Base-by-base conservation (phyloP, 1,139 yeast species). In the Nakaseomyces delphensis region DNA sequence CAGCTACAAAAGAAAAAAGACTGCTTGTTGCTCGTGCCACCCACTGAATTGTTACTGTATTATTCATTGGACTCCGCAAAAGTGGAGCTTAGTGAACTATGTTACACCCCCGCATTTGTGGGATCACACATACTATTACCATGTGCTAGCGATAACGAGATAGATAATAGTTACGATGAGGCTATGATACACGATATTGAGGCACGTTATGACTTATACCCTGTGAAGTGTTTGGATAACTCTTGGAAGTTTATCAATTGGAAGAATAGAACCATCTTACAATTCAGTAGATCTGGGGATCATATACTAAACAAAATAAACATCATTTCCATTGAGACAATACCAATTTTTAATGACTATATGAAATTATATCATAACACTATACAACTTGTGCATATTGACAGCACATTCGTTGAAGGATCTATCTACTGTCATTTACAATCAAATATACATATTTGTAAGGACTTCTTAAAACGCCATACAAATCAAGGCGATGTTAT, bases 51-150 rank as follows among this genome's bases (percentile, higher is more conserved):
- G 3, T 64, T 82, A 6, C 63, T 74, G 41, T 69, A 76, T 48
- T 69, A 69, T 47, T 67, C 62, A 38, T 91, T 83, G 51, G 66
- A 68, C 11, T 70, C 69, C 11, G 57, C 79, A 0, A 68, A 71
- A 19, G 50, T 62, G 3, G 60, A 71, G 1, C 70, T 78, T 44
- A 60, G 60, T 13, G 86, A 82, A 3, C 60, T 79, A 18, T 82
- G 89, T 55, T 73, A 73, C 44, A 71, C 68, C 41, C 79, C 77
- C 39, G 89, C 82, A 23, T 86, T 84, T 56, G 65, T 85, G 7
- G 73, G 74, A 42, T 76, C 87, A 1, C 96, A 86, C 60, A 73
- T 86, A 19, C 61, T 84, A 23, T 65, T 70, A 43, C 67, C 45
- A 55, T 67, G 39, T 23, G 13, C 36, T 16, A 24, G 25, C 10